A percentile compares a stretch with the other conserved stretches of the same genome.
These are phyloP conservation scores for Coniochaeta ligniaria DNA, from an alignment of 2,329 filamentous ascomycete species.

Conservation along the genomic window DNA sequence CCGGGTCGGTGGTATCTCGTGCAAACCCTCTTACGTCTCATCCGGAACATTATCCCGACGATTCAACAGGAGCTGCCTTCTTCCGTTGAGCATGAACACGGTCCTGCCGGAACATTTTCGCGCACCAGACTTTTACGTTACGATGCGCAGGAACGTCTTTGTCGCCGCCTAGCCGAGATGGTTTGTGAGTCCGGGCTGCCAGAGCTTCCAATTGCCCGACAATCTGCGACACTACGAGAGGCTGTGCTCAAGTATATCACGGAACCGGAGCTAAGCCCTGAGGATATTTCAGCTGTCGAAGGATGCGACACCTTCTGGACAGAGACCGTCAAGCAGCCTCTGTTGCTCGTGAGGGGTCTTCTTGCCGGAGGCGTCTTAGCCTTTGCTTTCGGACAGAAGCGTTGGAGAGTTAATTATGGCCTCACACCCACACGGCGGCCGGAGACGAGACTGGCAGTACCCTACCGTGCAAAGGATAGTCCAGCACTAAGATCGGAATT, in stretches of 20 bases:
- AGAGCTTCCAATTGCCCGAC: constrained; percentile 3
- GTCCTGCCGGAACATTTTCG: constrained; percentile 19
- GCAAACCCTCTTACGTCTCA: constrained; percentile 41
- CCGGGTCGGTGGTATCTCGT: constrained; percentile 50
- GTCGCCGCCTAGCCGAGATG: neutral
- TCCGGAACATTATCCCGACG: constrained; percentile 22
- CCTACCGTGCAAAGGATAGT: constrained; percentile 51
- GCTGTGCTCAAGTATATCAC: constrained; percentile 29
- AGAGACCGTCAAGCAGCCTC: constrained; percentile 18
- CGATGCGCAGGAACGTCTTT: neutral
- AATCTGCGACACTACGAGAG: neutral
- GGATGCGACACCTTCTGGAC: constrained; percentile 26
- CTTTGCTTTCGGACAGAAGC: constrained; percentile 47
- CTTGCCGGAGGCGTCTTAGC: constrained; percentile 46
- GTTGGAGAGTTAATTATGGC: constrained; percentile 62
- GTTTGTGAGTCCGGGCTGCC: neutral
- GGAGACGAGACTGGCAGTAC: constrained; percentile 43
- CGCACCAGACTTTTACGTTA: neutral
- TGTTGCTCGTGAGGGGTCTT: constrained; percentile 47
- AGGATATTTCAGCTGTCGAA: constrained; percentile 28
- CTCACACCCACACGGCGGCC: constrained; percentile 34
- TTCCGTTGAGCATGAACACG: constrained; percentile 33
- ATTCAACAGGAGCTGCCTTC: constrained; percentile 22
- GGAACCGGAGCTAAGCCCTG: constrained; percentile 15
- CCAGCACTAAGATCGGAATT: constrained; percentile 52